Percentiles rank a stretch among this genome's conserved stretches.
Conservation (phyloP, 2,329 filamentous ascomycete genomes). For the Paraphaeosphaeria sporulosa region DNA sequence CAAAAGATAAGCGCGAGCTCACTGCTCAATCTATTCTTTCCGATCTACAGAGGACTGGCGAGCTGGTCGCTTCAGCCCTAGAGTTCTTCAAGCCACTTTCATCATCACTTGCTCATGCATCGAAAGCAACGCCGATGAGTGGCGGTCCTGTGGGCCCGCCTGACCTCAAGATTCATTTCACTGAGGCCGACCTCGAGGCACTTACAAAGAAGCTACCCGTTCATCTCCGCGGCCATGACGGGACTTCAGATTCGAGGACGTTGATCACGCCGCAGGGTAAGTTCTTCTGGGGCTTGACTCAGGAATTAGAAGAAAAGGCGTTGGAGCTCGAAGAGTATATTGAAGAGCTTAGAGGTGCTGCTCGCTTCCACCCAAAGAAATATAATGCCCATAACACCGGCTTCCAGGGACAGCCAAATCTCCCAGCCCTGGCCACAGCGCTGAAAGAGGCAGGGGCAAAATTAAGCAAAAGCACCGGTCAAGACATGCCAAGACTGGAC, state of each 20-base stretch:
- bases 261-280: constrained; percentile 79
- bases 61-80: constrained; percentile 48
- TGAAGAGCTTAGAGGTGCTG: constrained; percentile 36
- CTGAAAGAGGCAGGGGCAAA: constrained; percentile 47
- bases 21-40: constrained; percentile 49
- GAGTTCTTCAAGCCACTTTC: constrained; percentile 54
- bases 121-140: constrained; percentile 28
- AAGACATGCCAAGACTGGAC: constrained; percentile 38
- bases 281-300: constrained; percentile 74
- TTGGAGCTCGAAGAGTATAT: constrained; percentile 69
- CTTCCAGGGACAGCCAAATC: constrained; percentile 31
- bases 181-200: constrained; percentile 53
- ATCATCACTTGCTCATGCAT: constrained; percentile 42
- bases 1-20: constrained; percentile 40
- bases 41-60: constrained; percentile 49
- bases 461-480: constrained; percentile 33
- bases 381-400: constrained; percentile 22
- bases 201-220: constrained; percentile 65
- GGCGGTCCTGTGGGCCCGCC: constrained; percentile 38
- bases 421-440: constrained; percentile 46
- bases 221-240: constrained; percentile 52
- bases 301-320: constrained; percentile 74
- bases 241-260: constrained; percentile 61
- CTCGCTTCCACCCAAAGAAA: constrained; percentile 42
- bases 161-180: constrained; percentile 46